Conservation (phyloP, 2,329 filamentous ascomycete genomes). For the Xylariaceae sp. region DNA sequence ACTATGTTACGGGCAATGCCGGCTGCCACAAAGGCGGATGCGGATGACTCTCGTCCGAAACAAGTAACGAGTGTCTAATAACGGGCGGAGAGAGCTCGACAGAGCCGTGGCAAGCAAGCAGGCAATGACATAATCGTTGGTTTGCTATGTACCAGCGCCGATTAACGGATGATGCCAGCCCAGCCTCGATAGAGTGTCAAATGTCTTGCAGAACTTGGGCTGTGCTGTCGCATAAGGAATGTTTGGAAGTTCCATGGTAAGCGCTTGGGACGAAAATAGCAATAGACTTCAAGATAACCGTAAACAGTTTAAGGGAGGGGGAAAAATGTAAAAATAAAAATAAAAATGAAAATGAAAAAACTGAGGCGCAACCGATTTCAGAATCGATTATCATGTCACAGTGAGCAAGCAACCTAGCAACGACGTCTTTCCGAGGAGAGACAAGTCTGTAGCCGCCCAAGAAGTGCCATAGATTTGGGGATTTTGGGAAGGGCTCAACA, state of each 20-base stretch:
- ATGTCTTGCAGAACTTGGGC: conserved; percentile 2
- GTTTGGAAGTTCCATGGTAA: background rate
- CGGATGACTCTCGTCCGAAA: conserved; percentile 27
- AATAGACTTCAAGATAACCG: background rate
- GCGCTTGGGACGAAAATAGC: conserved; percentile 13
- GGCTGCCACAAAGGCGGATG: conserved; percentile 17
- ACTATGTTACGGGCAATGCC: conserved; percentile 10
- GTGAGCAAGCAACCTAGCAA: too few species aligned
- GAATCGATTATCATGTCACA: conserved; percentile 9
- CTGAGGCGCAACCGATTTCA: conserved; percentile 10
- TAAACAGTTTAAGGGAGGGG: background rate
- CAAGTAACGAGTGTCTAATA: conserved; percentile 15
- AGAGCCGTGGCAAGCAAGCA: conserved; percentile 8
- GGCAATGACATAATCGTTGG: conserved; percentile 7
- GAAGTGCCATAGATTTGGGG: background rate
- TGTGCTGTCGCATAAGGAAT: background rate
- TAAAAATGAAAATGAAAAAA: too few species aligned
- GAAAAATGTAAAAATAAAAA: background rate
- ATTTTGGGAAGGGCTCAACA: conserved; percentile 2
- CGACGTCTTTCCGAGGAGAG: background rate
- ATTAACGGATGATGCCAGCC: conserved; percentile 15
- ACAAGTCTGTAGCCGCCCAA: background rate
- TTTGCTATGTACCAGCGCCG: conserved; percentile 3
- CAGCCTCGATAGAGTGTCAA: conserved; percentile 12
- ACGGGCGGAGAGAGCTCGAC: background rate